Evolutionary conservation across 2,329 filamentous ascomycete genomes (phyloP).

Genomic region (Emergomyces orientalis): DNA sequence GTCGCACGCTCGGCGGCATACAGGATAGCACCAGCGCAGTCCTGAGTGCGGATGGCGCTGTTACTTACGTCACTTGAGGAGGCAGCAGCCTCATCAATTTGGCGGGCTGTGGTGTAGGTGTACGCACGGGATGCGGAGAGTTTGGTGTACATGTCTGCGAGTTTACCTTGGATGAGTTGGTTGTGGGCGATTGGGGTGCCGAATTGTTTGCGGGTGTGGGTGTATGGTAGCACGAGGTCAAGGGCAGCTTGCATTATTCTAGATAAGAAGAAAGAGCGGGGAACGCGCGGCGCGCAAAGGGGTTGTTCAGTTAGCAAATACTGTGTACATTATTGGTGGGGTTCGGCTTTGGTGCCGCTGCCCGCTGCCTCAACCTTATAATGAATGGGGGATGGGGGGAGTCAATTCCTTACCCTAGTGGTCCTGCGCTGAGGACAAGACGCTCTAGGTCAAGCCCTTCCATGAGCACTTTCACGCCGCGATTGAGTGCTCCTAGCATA

Average conservation of each 20-base stretch:
- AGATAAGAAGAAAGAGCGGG: not conserved
- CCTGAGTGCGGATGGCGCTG: constrained; percentile 62
- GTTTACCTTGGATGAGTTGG: constrained; percentile 83
- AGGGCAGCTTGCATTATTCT: constrained; percentile 83
- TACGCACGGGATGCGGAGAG: constrained; percentile 75
- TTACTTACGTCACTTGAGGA: constrained; percentile 16
- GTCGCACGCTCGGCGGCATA: constrained; percentile 88
- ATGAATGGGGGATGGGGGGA: not conserved
- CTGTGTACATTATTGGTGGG: not conserved
- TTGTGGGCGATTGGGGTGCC: constrained; percentile 77
- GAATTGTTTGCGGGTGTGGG: constrained; percentile 84
- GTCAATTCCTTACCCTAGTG: constrained; percentile 53
- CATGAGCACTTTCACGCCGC: constrained; percentile 86
- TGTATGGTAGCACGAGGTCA: constrained; percentile 78
- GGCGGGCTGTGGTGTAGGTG: constrained; percentile 71
- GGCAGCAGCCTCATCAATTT: constrained; percentile 63
- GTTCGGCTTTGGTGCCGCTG: not conserved
- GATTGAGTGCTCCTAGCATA: constrained; percentile 68
- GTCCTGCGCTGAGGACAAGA: constrained; percentile 81
- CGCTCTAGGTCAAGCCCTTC: constrained; percentile 90
- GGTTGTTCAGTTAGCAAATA: not conserved
- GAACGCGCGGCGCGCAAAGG: not conserved
- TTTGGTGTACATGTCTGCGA: constrained; percentile 97
- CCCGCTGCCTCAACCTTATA: not conserved
- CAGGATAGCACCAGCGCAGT: constrained; percentile 88